A percentile compares a stretch with the other conserved stretches of the same genome.
phyloP scores from a whole-genome alignment of 768 basidiomycete genomes.

The Sutorius australiensis region DNA sequence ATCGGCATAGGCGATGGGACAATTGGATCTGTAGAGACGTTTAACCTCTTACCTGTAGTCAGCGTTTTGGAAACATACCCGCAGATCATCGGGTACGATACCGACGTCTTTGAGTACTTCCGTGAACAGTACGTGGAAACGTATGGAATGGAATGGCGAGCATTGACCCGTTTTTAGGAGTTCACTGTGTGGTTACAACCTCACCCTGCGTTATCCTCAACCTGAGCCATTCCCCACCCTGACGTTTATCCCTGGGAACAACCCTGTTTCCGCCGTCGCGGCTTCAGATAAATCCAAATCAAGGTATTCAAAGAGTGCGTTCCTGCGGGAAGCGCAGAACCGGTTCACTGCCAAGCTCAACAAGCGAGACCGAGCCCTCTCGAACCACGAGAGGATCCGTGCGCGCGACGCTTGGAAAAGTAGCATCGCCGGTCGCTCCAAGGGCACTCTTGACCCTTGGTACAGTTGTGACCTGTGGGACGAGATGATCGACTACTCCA shows the following conservation, averaged over 20 bases:
- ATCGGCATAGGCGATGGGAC: conserved; percentile 71
- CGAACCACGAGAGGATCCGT: conserved; percentile 26
- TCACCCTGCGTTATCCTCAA: conserved; percentile 70
- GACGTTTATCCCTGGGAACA: conserved; percentile 13
- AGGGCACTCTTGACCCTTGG: conserved; percentile 58
- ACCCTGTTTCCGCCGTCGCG: background rate
- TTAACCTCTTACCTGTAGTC: conserved; percentile 54
- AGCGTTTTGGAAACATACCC: conserved; percentile 67
- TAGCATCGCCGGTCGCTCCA: conserved; percentile 44
- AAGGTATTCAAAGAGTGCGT: conserved; percentile 15
- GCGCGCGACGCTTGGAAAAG: conserved; percentile 38
- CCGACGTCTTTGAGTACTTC: conserved; percentile 63
- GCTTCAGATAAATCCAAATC: conserved; percentile 16
- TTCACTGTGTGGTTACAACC: conserved; percentile 59
- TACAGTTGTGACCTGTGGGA: conserved; percentile 64
- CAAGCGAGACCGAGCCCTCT: conserved; percentile 20
- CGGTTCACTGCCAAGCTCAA: conserved; percentile 21
- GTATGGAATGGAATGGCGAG: background rate
- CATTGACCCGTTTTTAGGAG: conserved; percentile 36
- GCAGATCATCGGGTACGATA: conserved; percentile 71
- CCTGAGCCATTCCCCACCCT: conserved; percentile 44
- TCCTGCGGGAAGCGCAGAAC: conserved; percentile 20
- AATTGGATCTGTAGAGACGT: conserved; percentile 48
- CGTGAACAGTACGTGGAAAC: conserved; percentile 52
- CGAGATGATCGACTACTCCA: conserved; percentile 66